Conservation (phyloP, 495 filamentous ascomycete genomes). For the Xylaria castorea region DNA sequence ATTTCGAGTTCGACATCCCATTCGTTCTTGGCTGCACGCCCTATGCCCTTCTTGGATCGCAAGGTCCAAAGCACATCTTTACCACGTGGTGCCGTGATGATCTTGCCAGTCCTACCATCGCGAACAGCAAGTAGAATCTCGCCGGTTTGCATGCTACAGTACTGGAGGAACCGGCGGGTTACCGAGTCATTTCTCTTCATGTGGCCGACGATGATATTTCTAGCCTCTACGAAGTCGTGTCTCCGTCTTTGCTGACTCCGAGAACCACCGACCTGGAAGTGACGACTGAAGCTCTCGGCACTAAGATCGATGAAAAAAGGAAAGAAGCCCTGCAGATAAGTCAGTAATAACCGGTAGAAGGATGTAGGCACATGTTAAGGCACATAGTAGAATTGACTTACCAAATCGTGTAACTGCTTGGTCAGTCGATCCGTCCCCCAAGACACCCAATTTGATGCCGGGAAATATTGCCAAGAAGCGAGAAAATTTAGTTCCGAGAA, state of each 20-base stretch:
- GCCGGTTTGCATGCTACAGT: conserved; percentile 50
- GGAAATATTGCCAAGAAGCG: conserved; percentile 57
- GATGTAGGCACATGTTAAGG: background rate
- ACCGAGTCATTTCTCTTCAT: conserved; percentile 58
- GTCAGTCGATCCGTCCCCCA: conserved; percentile 48
- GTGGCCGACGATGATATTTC: conserved; percentile 59
- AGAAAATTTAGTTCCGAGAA: conserved; percentile 59
- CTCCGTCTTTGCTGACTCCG: conserved; percentile 42
- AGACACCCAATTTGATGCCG: conserved; percentile 52
- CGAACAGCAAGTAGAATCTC: conserved; percentile 52
- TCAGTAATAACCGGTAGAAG: conserved; percentile 10
- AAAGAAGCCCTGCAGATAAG: conserved; percentile 49
- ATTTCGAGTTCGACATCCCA: conserved; percentile 49
- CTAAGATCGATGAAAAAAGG: conserved; percentile 48
- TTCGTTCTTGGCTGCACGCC: conserved; percentile 50
- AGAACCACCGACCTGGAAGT: conserved; percentile 41
- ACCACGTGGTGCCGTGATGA: conserved; percentile 48
- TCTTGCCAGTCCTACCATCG: conserved; percentile 56
- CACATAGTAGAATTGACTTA: conserved; percentile 28
- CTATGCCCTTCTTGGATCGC: conserved; percentile 52
- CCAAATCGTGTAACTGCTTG: conserved; percentile 50
- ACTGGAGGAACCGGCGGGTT: conserved; percentile 59
- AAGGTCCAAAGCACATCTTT: conserved; percentile 54
- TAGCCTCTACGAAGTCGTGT: conserved; percentile 48
- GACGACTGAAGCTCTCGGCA: conserved; percentile 40